Evolutionary conservation across 2,329 filamentous ascomycete genomes (phyloP).

Genomic region (Ambrosiella cleistominuta): DNA sequence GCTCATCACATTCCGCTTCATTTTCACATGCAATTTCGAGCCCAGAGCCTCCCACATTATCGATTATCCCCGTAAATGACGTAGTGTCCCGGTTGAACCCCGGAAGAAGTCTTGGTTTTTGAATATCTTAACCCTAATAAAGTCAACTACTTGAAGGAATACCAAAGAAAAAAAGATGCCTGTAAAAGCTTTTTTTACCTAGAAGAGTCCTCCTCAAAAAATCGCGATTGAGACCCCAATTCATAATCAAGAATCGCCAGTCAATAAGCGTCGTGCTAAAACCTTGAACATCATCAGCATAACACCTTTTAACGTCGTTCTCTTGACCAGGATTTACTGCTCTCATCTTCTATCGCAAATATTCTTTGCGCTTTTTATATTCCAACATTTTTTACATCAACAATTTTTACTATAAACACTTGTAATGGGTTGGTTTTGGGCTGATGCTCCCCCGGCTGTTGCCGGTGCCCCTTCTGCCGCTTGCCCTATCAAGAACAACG

Average conservation of each 20-base stretch:
- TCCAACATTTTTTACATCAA: conserved; percentile 1
- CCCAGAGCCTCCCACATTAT: background rate
- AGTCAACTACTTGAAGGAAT: background rate
- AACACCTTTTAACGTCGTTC: too few species aligned
- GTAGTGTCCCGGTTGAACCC: background rate
- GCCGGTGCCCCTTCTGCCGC: conserved; percentile 1
- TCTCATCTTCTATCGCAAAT: background rate
- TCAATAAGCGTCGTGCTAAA: conserved; percentile 11
- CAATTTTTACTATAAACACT: conserved; percentile 3
- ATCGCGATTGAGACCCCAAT: background rate
- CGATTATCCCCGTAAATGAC: background rate
- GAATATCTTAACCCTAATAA: background rate
- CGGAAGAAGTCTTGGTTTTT: background rate
- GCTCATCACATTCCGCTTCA: too few species aligned
- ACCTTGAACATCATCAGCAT: conserved; percentile 2
- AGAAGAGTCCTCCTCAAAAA: background rate
- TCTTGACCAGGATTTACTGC: background rate
- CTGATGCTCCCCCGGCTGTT: conserved; percentile 26
- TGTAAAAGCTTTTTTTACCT: background rate
- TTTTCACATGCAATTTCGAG: too few species aligned
- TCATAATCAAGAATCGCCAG: background rate
- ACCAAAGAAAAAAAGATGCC: background rate
- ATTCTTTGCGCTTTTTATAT: background rate
- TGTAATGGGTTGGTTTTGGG: conserved; percentile 48
- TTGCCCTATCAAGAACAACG: conserved; percentile 7